These are phyloP conservation scores for Podospora sp. DNA, from an alignment of 495 filamentous ascomycete species.

Conservation along the genomic window DNA sequence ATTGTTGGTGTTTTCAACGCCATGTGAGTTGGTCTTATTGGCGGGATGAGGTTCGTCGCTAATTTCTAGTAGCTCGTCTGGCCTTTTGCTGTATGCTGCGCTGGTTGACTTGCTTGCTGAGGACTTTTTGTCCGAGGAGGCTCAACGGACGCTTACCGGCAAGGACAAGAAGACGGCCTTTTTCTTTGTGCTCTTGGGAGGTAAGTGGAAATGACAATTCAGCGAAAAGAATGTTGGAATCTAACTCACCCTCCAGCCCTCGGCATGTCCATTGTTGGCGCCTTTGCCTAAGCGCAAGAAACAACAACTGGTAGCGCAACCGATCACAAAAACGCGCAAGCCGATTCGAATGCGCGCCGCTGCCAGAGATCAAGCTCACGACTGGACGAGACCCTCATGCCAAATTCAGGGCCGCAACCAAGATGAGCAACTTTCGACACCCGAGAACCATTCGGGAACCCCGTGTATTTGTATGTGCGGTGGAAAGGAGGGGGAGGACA, in stretches of 20 bases:
- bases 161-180: constrained; percentile 49
- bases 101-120: constrained; percentile 65
- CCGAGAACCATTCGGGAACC: background rate
- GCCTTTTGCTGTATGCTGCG: constrained; percentile 63
- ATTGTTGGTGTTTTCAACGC: constrained; percentile 72
- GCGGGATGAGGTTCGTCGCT: background rate
- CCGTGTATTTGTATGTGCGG: constrained; percentile 14
- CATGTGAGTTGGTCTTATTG: constrained; percentile 46
- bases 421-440: background rate
- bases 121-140: constrained; percentile 65
- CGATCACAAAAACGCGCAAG: constrained; percentile 3
- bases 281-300: constrained; percentile 41
- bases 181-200: constrained; percentile 45
- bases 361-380: background rate
- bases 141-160: constrained; percentile 43
- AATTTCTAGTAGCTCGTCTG: constrained; percentile 47
- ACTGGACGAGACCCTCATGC: constrained; percentile 4
- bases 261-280: constrained; percentile 68
- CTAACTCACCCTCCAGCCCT: constrained; percentile 30
- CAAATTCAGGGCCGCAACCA: background rate
- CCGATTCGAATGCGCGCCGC: constrained; percentile 11
- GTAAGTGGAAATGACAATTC: constrained; percentile 28
- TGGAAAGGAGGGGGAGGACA: background rate
- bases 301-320: background rate
- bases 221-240: background rate